phyloP scores from a whole-genome alignment of 352 stramenopile genomes.

The Globisporangium megalacanthum region DNA sequence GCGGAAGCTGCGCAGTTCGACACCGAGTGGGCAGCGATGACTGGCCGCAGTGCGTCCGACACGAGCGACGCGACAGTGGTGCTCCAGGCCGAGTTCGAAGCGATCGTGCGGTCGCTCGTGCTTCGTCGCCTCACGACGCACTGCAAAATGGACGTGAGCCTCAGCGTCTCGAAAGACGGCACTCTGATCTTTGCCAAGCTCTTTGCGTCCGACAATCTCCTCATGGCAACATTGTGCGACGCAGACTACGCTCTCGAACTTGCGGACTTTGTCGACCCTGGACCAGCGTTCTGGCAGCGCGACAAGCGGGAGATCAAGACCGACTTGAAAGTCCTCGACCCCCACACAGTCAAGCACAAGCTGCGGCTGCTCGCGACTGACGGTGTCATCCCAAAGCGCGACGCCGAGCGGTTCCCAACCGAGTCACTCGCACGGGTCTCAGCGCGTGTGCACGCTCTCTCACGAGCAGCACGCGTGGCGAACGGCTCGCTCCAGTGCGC shows the following conservation, averaged over 20 bases:
- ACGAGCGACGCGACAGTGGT: slow-evolving; percentile 10
- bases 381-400: slow-evolving; percentile 28
- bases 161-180: slow-evolving; percentile 47
- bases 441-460: slow-evolving; percentile 41
- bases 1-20: slow-evolving; percentile 18
- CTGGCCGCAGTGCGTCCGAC: slow-evolving; percentile 1
- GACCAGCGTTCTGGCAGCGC: slow-evolving; percentile 35
- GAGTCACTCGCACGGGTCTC: slow-evolving; percentile 41
- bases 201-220: slow-evolving; percentile 56
- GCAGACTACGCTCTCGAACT: slow-evolving; percentile 49
- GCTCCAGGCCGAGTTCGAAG: slow-evolving; percentile 45
- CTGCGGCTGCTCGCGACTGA: slow-evolving; percentile 35
- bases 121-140: slow-evolving; percentile 35
- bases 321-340: slow-evolving; percentile 42
- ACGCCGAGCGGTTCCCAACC: slow-evolving; percentile 32
- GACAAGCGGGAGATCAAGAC: slow-evolving; percentile 35
- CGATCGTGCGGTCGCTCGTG: slow-evolving; percentile 51
- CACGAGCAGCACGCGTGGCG: slow-evolving; percentile 23
- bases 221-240: slow-evolving; percentile 52
- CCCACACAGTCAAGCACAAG: slow-evolving; percentile 44
- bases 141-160: slow-evolving; percentile 57
- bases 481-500: slow-evolving; percentile 15
- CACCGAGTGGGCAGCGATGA: slow-evolving; percentile 20
- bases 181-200: slow-evolving; percentile 39
- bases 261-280: slow-evolving; percentile 51